A percentile compares a stretch with the other conserved stretches of the same genome.
phyloP scores from a whole-genome alignment of 306 rosid genomes.

The Cucumis cinereus region DNA sequence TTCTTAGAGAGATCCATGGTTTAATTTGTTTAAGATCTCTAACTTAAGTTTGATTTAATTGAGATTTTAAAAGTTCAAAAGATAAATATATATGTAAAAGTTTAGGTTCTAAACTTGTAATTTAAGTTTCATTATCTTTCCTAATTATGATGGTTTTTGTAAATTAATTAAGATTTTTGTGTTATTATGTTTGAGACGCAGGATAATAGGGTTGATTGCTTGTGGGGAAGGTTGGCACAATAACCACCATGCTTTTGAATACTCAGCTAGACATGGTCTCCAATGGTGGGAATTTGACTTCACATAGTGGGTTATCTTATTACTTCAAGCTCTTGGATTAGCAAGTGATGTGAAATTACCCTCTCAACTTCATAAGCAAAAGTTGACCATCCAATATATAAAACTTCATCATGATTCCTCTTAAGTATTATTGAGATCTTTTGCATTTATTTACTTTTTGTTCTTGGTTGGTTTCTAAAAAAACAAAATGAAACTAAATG shows the following conservation, averaged over 20 bases:
- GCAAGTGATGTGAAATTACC: conserved; percentile 30
- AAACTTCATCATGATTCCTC: neutral
- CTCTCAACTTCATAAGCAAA: neutral
- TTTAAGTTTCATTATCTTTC: too few relatives aligned
- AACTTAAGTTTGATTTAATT: too few relatives aligned
- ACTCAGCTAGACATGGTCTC: conserved; percentile 54
- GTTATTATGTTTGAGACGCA: neutral
- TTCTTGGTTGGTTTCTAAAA: too few relatives aligned
- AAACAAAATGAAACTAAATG: too few relatives aligned
- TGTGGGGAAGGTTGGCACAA: conserved; percentile 72
- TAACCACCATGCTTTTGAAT: conserved; percentile 65
- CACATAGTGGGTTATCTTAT: conserved; percentile 36
- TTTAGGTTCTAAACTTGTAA: too few relatives aligned
- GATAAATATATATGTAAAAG: too few relatives aligned
- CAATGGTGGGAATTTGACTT: conserved; percentile 63
- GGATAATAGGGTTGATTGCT: conserved; percentile 52
- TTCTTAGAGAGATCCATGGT: too few relatives aligned
- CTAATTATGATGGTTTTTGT: too few relatives aligned
- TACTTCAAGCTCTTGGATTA: conserved; percentile 39
- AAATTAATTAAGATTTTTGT: too few relatives aligned
- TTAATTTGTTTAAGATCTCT: too few relatives aligned
- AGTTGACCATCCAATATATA: neutral
- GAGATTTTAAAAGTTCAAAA: too few relatives aligned
- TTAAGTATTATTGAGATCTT: neutral
- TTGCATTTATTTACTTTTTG: neutral